These are phyloP conservation scores for Trypanosoma cruzi DNA, from an alignment of 208 protist species.

Conservation along the genomic window DNA sequence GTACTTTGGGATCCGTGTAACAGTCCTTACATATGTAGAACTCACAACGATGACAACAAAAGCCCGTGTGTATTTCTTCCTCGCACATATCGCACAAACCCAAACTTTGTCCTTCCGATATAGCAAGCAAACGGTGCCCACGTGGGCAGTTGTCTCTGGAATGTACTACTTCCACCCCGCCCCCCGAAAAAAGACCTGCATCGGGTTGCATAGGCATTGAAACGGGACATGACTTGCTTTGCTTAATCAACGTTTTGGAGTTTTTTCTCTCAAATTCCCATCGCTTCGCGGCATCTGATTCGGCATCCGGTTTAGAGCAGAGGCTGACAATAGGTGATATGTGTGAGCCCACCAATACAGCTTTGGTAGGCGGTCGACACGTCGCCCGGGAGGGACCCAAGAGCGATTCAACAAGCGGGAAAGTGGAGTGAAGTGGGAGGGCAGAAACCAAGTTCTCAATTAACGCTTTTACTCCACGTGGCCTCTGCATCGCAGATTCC, in stretches of 20 bases:
- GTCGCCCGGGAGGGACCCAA: slow-evolving; percentile 48
- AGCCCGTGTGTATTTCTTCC: slow-evolving; percentile 29
- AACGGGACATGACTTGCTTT: background rate
- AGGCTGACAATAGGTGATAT: slow-evolving; percentile 62
- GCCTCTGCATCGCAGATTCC: slow-evolving; percentile 29
- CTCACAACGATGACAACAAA: slow-evolving; percentile 58
- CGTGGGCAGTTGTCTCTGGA: slow-evolving; percentile 57
- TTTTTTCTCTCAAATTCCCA: background rate
- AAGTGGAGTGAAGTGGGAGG: slow-evolving; percentile 48
- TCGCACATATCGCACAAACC: slow-evolving; percentile 48
- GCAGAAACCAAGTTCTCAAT: slow-evolving; percentile 47
- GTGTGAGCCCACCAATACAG: slow-evolving; percentile 36
- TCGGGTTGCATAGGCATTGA: background rate
- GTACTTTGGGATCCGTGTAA: slow-evolving; percentile 23
- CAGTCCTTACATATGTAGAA: slow-evolving; percentile 59
- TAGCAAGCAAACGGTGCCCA: slow-evolving; percentile 46
- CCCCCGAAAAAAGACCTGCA: background rate
- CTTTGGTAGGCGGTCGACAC: slow-evolving; percentile 60
- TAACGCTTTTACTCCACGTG: slow-evolving; percentile 48
- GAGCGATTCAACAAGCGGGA: slow-evolving; percentile 81
- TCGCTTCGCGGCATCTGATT: background rate
- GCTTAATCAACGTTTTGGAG: background rate
- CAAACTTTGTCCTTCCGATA: slow-evolving; percentile 15
- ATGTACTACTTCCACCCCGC: background rate
- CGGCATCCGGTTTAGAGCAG: slow-evolving; percentile 24